Percentiles rank a stretch among this genome's conserved stretches.
phyloP scores from a whole-genome alignment of 192 early-diverging fungal genomes.

The Endogone sp. region DNA sequence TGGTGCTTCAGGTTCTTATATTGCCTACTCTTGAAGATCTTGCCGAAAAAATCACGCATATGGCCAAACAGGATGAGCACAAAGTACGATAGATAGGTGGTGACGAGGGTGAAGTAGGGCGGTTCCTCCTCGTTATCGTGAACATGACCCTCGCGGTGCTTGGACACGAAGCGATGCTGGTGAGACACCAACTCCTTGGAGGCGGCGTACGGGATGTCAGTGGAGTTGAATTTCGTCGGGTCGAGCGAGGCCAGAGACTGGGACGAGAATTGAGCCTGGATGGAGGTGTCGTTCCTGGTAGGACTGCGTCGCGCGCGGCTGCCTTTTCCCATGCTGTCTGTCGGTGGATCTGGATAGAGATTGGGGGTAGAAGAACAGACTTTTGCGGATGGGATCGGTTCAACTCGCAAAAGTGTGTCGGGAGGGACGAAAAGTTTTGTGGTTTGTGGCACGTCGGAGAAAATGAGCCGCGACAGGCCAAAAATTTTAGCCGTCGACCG shows the following conservation, averaged over 20 bases:
- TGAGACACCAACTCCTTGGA: not conserved
- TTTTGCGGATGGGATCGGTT: too few species aligned
- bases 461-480: too few species aligned
- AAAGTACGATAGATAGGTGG: slow-evolving; percentile 94
- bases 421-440: too few species aligned
- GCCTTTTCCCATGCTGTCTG: slow-evolving; percentile 15
- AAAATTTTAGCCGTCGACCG: too few species aligned
- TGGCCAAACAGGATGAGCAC: slow-evolving; percentile 93
- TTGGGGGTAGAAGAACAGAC: too few species aligned
- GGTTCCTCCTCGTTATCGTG: slow-evolving; percentile 57
- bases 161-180: slow-evolving; percentile 14
- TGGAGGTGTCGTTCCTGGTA: not conserved
- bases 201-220: too few species aligned
- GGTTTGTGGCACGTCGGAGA: too few species aligned
- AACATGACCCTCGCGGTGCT: slow-evolving; percentile 10
- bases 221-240: too few species aligned
- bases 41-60: slow-evolving; percentile 87
- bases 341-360: too few species aligned
- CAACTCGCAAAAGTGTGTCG: too few species aligned
- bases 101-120: slow-evolving; percentile 80
- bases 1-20: slow-evolving; percentile 61
- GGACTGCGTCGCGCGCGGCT: not conserved
- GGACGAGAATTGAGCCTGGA: not conserved
- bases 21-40: slow-evolving; percentile 65
- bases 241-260: too few species aligned